Percentiles rank a stretch among this genome's conserved stretches.
Evolutionary conservation across 78 protist genomes (phyloP).

Genomic region (Dictyostelium capitatum): DNA sequence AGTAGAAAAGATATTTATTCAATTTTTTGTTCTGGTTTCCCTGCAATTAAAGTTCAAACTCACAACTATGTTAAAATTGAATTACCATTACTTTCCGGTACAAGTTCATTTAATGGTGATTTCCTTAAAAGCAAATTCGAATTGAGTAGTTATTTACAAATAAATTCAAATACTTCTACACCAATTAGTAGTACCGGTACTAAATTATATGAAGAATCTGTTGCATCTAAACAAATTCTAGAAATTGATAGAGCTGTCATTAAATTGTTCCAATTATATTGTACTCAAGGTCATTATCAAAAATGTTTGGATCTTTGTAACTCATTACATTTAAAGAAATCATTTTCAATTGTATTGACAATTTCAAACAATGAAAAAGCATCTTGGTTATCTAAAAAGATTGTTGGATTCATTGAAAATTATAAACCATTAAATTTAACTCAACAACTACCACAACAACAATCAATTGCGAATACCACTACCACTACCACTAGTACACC

Average conservation of each 20-base stretch:
- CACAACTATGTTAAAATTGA: constrained; percentile 6
- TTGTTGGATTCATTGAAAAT: constrained; percentile 2
- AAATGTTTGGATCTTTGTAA: constrained; percentile 20
- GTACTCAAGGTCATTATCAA: background rate
- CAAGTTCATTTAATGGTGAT: background rate
- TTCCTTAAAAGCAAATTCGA: background rate
- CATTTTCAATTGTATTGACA: constrained; percentile 27
- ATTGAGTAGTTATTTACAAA: background rate
- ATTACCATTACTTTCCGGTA: background rate
- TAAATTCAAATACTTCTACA: background rate
- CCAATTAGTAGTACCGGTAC: background rate
- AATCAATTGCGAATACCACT: background rate
- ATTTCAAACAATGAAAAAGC: constrained; percentile 24
- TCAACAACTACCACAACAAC: background rate
- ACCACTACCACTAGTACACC: background rate
- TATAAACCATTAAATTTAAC: constrained; percentile 13
- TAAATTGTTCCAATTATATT: background rate
- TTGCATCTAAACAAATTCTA: background rate
- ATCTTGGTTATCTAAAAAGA: background rate
- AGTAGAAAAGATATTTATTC: constrained; percentile 6
- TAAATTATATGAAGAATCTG: background rate
- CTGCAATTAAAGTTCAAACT: constrained; percentile 37
- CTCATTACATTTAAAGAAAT: constrained; percentile 48
- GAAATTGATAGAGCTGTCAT: constrained; percentile 28
- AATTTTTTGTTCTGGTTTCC: constrained; percentile 24